Evolutionary conservation across 768 basidiomycete species (phyloP).

Genomic region (Paxillus rubicundulus): DNA sequence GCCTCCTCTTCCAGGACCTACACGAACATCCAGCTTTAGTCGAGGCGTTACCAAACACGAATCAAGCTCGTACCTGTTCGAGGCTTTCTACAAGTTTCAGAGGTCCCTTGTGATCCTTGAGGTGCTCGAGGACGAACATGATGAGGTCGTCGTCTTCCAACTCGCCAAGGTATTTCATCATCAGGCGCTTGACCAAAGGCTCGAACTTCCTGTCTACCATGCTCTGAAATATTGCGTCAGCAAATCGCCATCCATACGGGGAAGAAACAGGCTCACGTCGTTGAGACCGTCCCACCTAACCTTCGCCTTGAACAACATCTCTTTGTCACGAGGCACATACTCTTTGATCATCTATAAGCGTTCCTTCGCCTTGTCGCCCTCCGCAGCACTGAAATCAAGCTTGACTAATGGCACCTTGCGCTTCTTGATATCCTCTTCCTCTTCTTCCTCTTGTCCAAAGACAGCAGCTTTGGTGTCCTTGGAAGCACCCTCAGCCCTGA

Average conservation of each 20-base stretch:
- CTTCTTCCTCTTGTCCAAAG: conserved; percentile 83
- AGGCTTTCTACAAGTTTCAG: conserved; percentile 85
- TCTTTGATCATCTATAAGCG: conserved; percentile 73
- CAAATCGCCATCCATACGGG: neutral
- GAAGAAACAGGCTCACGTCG: conserved; percentile 55
- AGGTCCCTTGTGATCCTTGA: conserved; percentile 87
- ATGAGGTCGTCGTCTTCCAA: conserved; percentile 92
- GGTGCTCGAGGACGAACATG: conserved; percentile 90
- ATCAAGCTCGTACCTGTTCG: conserved; percentile 70
- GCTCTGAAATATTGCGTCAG: conserved; percentile 43
- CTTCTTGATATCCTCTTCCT: conserved; percentile 76
- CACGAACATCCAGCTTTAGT: neutral
- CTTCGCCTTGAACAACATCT: conserved; percentile 76
- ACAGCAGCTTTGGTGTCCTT: conserved; percentile 56
- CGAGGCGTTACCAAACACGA: neutral
- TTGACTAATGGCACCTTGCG: conserved; percentile 85
- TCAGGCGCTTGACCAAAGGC: conserved; percentile 76
- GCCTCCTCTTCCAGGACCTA: conserved; percentile 96
- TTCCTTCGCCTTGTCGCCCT: conserved; percentile 78
- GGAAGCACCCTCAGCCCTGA: conserved; percentile 44
- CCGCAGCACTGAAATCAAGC: conserved; percentile 84
- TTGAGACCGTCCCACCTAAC: conserved; percentile 90
- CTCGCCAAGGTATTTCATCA: conserved; percentile 87
- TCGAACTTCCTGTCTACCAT: conserved; percentile 86
- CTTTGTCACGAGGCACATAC: conserved; percentile 74